Evolutionary conservation across 2,329 filamentous ascomycete species (phyloP).

Genomic region (Fusarium compactum): DNA sequence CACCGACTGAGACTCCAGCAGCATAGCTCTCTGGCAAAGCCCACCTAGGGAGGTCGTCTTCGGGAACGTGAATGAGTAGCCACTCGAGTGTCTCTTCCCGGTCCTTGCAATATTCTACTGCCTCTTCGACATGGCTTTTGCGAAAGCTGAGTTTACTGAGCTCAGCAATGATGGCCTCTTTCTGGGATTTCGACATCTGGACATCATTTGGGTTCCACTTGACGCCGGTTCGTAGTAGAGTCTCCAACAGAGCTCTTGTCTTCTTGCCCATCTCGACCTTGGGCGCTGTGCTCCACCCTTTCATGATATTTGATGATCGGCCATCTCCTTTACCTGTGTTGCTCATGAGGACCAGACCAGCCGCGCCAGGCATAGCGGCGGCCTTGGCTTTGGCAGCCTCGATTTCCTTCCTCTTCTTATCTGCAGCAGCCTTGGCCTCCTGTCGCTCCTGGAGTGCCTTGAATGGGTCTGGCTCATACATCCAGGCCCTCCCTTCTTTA

Average conservation of each 20-base stretch:
- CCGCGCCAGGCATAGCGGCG: constrained; percentile 69
- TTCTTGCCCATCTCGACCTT: constrained; percentile 93
- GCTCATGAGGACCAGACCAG: constrained; percentile 66
- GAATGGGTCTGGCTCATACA: constrained; percentile 97
- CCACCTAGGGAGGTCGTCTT: constrained; percentile 95
- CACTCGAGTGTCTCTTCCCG: constrained; percentile 94
- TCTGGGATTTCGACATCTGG: constrained; percentile 69
- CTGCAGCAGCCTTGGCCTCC: constrained; percentile 77
- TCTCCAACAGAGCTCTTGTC: constrained; percentile 83
- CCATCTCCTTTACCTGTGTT: constrained; percentile 53
- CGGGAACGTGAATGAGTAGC: constrained; percentile 95
- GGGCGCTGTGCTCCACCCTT: constrained; percentile 85
- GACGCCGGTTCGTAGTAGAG: constrained; percentile 79
- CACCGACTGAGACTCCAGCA: constrained; percentile 88
- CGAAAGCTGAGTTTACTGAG: constrained; percentile 86
- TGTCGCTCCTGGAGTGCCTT: constrained; percentile 82
- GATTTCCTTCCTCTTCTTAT: constrained; percentile 82
- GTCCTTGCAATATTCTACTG: constrained; percentile 87
- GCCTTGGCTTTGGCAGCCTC: constrained; percentile 77
- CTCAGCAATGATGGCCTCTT: constrained; percentile 74
- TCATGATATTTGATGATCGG: constrained; percentile 63
- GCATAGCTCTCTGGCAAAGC: constrained; percentile 91
- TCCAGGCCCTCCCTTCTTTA: constrained; percentile 81
- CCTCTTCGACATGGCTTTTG: constrained; percentile 89
- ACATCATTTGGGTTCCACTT: constrained; percentile 89